Conservation (phyloP, 805 yeast species). For the Suhomyces sp. region DNA sequence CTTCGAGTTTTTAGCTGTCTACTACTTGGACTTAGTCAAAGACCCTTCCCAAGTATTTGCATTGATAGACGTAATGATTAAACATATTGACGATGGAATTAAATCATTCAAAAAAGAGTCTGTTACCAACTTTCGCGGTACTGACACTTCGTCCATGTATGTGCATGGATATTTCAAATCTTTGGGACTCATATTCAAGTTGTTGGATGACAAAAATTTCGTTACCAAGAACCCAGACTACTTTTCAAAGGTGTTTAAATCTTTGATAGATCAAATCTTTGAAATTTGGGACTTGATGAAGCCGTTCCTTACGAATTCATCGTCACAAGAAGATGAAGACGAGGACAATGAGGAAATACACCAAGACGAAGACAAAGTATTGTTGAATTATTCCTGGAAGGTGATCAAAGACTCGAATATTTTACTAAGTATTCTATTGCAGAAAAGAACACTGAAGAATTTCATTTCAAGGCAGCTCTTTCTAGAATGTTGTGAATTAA, state of each 20-base stretch:
- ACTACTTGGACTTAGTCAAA: constrained; percentile 4
- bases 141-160: not conserved
- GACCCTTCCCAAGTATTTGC: not conserved
- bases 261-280: constrained; percentile 21
- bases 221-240: not conserved
- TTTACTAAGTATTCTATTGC: constrained; percentile 49
- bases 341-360: constrained; percentile 41
- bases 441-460: constrained; percentile 9
- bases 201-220: not conserved
- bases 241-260: constrained; percentile 7
- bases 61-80: constrained; percentile 3
- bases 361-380: constrained; percentile 42
- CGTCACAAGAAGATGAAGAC: constrained; percentile 36
- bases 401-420: constrained; percentile 72
- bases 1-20: constrained; percentile 47
- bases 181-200: constrained; percentile 43
- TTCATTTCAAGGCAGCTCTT: constrained; percentile 25
- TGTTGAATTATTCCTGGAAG: constrained; percentile 77
- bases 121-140: not conserved
- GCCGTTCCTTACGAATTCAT: constrained; percentile 60
- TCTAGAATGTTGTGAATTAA: constrained; percentile 48
- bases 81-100: not conserved
- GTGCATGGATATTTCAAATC: constrained; percentile 74
- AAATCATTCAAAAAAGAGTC: not conserved
- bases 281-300: constrained; percentile 46